phyloP scores from a whole-genome alignment of 2,329 filamentous ascomycete species.

The Elsinoe batatas region DNA sequence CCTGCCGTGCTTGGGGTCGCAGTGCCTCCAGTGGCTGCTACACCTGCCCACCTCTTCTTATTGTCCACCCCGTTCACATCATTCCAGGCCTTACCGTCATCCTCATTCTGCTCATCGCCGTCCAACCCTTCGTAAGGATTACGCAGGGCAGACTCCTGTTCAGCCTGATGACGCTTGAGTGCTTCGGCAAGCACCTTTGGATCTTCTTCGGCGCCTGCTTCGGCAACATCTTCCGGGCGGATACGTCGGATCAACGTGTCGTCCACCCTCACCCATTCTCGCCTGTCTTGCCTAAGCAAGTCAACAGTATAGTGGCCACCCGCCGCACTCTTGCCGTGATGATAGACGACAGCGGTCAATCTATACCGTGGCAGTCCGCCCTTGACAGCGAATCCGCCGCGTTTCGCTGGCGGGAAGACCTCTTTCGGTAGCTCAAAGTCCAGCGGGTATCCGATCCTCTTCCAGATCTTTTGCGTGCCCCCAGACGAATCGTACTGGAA shows the following conservation, averaged over 20 bases:
- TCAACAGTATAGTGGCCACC: slow-evolving; percentile 98
- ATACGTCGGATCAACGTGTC: slow-evolving; percentile 85
- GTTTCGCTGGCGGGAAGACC: slow-evolving; percentile 67
- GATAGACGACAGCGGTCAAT: slow-evolving; percentile 85
- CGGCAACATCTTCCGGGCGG: slow-evolving; percentile 77
- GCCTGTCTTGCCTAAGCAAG: slow-evolving; percentile 84
- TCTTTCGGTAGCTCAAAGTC: slow-evolving; percentile 91
- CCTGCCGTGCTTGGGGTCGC: slow-evolving; percentile 43
- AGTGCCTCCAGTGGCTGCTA: slow-evolving; percentile 44
- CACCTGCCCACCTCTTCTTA: slow-evolving; percentile 50
- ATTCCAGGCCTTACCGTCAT: slow-evolving; percentile 62
- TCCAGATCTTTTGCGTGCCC: slow-evolving; percentile 96
- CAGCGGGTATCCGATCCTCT: slow-evolving; percentile 89
- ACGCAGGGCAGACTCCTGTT: slow-evolving; percentile 35
- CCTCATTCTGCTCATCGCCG: slow-evolving; percentile 57
- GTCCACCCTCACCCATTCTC: slow-evolving; percentile 91
- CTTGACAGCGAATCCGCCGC: slow-evolving; percentile 54
- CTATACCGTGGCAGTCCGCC: slow-evolving; percentile 71
- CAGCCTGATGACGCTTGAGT: slow-evolving; percentile 54
- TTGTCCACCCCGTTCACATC: slow-evolving; percentile 58
- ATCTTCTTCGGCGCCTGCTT: slow-evolving; percentile 72
- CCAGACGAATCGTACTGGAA: slow-evolving; percentile 89
- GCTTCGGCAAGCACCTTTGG: slow-evolving; percentile 56
- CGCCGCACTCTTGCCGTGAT: slow-evolving; percentile 93
- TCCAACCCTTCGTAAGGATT: slow-evolving; percentile 66